Conservation (phyloP, 345 rosid species). For the Durio zibethinus region DNA sequence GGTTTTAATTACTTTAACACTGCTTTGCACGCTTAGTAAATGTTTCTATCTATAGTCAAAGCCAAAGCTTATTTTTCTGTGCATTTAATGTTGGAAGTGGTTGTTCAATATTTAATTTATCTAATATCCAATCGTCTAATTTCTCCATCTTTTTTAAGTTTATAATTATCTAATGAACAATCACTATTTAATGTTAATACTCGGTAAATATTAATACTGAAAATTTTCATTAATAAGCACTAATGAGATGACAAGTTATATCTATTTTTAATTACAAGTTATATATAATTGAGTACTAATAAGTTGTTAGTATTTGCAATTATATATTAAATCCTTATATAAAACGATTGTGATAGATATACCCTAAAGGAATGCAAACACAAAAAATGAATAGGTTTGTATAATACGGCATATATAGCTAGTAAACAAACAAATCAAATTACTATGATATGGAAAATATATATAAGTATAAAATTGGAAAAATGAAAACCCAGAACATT, state of each 20-base stretch:
- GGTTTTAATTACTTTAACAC: conserved; percentile 1
- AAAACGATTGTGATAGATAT: too few relatives aligned
- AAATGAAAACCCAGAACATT: neutral
- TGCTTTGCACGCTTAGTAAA: neutral
- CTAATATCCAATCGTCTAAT: too few relatives aligned
- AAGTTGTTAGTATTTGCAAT: too few relatives aligned
- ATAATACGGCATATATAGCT: too few relatives aligned
- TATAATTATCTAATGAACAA: neutral
- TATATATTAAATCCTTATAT: too few relatives aligned
- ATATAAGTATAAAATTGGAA: neutral
- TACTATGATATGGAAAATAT: neutral
- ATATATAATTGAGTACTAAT: too few relatives aligned
- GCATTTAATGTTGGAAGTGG: conserved; percentile 25
- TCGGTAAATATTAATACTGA: too few relatives aligned
- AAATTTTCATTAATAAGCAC: neutral
- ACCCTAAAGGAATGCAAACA: too few relatives aligned
- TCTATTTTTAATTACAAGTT: neutral
- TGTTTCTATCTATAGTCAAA: conserved; percentile 1
- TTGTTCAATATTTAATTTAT: conserved; percentile 7
- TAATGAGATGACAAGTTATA: neutral
- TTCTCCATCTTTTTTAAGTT: too few relatives aligned
- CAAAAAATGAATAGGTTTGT: too few relatives aligned
- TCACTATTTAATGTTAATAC: too few relatives aligned
- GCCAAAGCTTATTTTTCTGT: conserved; percentile 14
- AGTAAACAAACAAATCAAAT: too few relatives aligned